A percentile compares a stretch with the other conserved stretches of the same genome.
Evolutionary conservation across 2,329 filamentous ascomycete genomes (phyloP).

Genomic region (Xylaria sp.): DNA sequence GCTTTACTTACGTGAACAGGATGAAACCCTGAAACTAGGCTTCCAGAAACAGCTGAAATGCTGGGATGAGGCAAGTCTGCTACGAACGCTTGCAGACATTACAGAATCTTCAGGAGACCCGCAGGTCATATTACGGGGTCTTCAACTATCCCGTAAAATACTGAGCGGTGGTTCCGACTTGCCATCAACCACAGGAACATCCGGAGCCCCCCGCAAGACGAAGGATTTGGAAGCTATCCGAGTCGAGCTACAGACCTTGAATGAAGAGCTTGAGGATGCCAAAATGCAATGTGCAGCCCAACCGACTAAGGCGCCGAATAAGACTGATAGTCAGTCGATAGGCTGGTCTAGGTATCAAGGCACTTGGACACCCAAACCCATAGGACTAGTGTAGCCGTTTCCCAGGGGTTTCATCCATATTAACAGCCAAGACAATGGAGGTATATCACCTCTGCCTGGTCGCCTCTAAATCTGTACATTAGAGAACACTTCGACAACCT

Average conservation of each 20-base stretch:
- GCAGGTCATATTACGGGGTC: slow-evolving; percentile 50
- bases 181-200: neutral
- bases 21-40: slow-evolving; percentile 23
- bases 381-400: slow-evolving; percentile 54
- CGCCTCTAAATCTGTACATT: neutral
- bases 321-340: slow-evolving; percentile 30
- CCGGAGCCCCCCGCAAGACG: neutral
- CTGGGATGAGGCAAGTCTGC: slow-evolving; percentile 46
- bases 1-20: slow-evolving; percentile 44
- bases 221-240: slow-evolving; percentile 35
- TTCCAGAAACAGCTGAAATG: slow-evolving; percentile 42
- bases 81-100: slow-evolving; percentile 48
- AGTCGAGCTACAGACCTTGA: slow-evolving; percentile 36
- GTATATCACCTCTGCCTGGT: neutral
- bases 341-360: slow-evolving; percentile 59
- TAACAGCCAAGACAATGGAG: neutral
- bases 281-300: slow-evolving; percentile 11
- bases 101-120: slow-evolving; percentile 50
- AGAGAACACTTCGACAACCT: neutral
- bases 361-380: slow-evolving; percentile 63
- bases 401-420: neutral
- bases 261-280: slow-evolving; percentile 31
- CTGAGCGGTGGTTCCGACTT: slow-evolving; percentile 36
- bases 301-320: slow-evolving; percentile 25
- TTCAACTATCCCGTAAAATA: slow-evolving; percentile 52